Percentiles rank a stretch among this genome's conserved stretches.
Evolutionary conservation across 352 stramenopile genomes (phyloP).

Genomic region (Globisporangium polare): DNA sequence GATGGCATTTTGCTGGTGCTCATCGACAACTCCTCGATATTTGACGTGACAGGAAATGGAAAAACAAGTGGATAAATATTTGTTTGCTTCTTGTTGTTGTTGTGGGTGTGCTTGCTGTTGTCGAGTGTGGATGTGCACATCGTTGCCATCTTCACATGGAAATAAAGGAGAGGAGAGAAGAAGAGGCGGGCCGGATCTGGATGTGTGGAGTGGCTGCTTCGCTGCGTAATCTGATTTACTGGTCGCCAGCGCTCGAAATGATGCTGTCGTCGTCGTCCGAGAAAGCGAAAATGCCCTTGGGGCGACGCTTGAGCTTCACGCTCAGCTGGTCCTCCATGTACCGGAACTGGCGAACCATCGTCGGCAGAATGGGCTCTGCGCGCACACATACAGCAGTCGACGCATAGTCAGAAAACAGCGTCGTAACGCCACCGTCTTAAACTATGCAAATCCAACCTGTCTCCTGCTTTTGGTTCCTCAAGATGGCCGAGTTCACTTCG

Average conservation of each 20-base stretch:
- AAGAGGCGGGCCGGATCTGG: too few species aligned
- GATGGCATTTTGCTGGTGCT: too few species aligned
- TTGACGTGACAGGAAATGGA: too few species aligned
- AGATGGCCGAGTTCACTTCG: slow-evolving; percentile 72
- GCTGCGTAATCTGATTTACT: too few species aligned
- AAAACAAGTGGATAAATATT: too few species aligned
- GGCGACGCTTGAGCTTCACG: slow-evolving; percentile 49
- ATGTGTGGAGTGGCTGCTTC: too few species aligned
- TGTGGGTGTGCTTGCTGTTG: too few species aligned
- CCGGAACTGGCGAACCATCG: slow-evolving; percentile 72
- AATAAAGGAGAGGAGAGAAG: too few species aligned
- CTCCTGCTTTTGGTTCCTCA: slow-evolving; percentile 72
- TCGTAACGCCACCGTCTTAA: not conserved
- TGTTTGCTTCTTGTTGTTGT: too few species aligned
- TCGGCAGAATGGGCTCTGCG: slow-evolving; percentile 68
- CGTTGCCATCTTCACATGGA: too few species aligned
- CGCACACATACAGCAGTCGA: slow-evolving; percentile 4
- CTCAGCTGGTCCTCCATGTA: slow-evolving; percentile 76
- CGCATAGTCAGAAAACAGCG: not conserved
- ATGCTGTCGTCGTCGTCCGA: slow-evolving; percentile 39
- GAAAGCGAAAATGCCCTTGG: slow-evolving; percentile 37
- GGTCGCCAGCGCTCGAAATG: not conserved
- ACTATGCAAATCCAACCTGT: slow-evolving; percentile 27
- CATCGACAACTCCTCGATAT: too few species aligned
- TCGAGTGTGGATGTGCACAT: too few species aligned